These are phyloP conservation scores for Trypanosomatidae sp. DNA, from an alignment of 208 protist species.

Conservation along the genomic window DNA sequence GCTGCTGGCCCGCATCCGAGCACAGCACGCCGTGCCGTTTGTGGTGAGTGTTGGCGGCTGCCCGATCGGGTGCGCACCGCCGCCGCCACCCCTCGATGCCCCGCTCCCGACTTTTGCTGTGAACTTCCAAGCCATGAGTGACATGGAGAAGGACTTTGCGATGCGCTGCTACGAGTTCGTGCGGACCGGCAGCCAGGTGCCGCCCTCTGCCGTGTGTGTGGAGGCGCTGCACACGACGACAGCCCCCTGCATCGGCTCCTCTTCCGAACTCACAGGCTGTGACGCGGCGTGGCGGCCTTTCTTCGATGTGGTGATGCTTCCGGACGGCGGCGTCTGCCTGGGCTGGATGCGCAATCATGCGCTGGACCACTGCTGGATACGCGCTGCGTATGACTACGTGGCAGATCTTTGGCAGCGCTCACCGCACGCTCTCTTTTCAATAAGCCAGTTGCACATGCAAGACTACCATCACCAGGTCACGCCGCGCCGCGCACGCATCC, in stretches of 20 bases:
- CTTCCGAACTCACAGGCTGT: too few relatives aligned
- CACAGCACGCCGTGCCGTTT: background rate
- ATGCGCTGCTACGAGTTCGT: conserved; percentile 5
- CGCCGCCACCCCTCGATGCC: too few relatives aligned
- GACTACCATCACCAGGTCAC: too few relatives aligned
- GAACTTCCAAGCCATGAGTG: conserved; percentile 6
- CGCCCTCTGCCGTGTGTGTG: too few relatives aligned
- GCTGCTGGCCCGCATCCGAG: too few relatives aligned
- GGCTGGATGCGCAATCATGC: conserved; percentile 22
- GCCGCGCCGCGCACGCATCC: too few relatives aligned
- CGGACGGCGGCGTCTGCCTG: conserved; percentile 9
- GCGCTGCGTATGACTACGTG: conserved; percentile 8
- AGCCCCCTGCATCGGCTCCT: too few relatives aligned
- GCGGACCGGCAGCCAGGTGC: too few relatives aligned
- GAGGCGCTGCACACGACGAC: too few relatives aligned
- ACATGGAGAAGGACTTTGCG: conserved; percentile 7
- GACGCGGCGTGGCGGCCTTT: conserved; percentile 13
- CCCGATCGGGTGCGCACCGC: background rate
- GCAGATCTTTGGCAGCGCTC: conserved; percentile 16
- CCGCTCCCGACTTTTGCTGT: background rate
- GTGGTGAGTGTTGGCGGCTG: conserved; percentile 5
- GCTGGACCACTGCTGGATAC: conserved; percentile 13
- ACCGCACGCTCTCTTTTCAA: too few relatives aligned
- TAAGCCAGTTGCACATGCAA: too few relatives aligned
- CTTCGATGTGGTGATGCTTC: conserved; percentile 19